Conservation (phyloP, 768 basidiomycete genomes). For the Mycena haematopus region DNA sequence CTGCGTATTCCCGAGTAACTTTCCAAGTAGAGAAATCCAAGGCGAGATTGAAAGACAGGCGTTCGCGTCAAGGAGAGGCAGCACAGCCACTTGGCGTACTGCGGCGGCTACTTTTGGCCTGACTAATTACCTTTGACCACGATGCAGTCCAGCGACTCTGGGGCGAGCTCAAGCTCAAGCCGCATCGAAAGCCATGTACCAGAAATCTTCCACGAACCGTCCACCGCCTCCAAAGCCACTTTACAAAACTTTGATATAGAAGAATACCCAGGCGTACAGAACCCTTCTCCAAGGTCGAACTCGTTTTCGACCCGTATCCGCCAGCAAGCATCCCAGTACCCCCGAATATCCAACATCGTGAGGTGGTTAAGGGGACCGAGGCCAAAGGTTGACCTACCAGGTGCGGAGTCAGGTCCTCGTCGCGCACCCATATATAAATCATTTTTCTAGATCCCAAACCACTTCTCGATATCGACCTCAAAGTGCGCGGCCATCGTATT, state of each 20-base stretch:
- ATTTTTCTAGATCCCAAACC: constrained; percentile 55
- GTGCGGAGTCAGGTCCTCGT: constrained; percentile 37
- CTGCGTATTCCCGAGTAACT: too few species aligned
- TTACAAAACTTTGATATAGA: constrained; percentile 24
- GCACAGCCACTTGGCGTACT: too few species aligned
- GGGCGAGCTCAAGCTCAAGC: constrained; percentile 15
- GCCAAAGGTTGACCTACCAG: constrained; percentile 59
- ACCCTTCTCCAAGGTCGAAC: constrained; percentile 19
- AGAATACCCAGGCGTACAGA: constrained; percentile 14
- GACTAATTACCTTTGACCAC: background rate
- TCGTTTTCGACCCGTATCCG: constrained; percentile 31
- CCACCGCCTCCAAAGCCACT: constrained; percentile 18
- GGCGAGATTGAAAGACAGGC: too few species aligned
- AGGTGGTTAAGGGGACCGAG: constrained; percentile 64
- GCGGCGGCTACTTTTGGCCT: background rate
- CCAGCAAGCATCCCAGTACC: constrained; percentile 29
- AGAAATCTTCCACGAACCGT: background rate
- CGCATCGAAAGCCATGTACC: background rate
- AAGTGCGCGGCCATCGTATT: constrained; percentile 43
- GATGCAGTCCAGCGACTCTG: constrained; percentile 23
- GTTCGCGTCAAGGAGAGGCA: too few species aligned
- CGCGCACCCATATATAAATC: constrained; percentile 5
- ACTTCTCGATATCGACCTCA: constrained; percentile 57
- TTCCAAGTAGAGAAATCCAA: too few species aligned
- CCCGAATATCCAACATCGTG: constrained; percentile 30